A percentile compares a stretch with the other conserved stretches of the same genome.
These are phyloP conservation scores for Mycena belliarum DNA, from an alignment of 768 basidiomycete genomes.

Conservation along the genomic window DNA sequence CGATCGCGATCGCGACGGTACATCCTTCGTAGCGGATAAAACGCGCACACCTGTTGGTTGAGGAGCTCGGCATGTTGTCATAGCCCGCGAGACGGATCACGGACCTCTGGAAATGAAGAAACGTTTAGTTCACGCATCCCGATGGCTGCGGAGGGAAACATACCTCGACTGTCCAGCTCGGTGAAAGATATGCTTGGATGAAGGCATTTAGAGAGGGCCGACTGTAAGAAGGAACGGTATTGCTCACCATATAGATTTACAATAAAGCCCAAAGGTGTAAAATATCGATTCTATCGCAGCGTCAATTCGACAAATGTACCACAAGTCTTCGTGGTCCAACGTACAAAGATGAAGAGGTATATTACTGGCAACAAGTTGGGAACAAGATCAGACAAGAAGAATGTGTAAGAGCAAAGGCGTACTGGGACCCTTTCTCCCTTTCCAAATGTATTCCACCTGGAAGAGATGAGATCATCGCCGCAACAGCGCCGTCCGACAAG, in stretches of 20 bases:
- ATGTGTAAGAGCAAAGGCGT: too few relatives aligned
- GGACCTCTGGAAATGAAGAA: constrained; percentile 9
- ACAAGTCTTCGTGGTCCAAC: background rate
- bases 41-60: constrained; percentile 26
- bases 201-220: too few relatives aligned
- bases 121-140: background rate
- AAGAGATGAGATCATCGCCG: background rate
- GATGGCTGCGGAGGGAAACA: background rate
- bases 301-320: background rate
- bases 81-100: background rate
- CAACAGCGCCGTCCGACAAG: background rate
- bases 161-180: constrained; percentile 25
- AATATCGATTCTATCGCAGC: constrained; percentile 43
- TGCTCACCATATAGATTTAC: constrained; percentile 32
- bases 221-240: background rate
- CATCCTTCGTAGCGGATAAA: constrained; percentile 37
- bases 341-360: constrained; percentile 36
- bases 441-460: constrained; percentile 36
- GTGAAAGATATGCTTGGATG: constrained; percentile 18
- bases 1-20: constrained; percentile 43
- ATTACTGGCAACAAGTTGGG: constrained; percentile 24
- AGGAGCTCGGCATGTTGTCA: background rate
- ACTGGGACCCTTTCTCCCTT: constrained; percentile 32
- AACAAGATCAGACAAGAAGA: too few relatives aligned
- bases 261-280: constrained; percentile 46